These are phyloP conservation scores for Singerocomus inundabilis DNA, from an alignment of 1,284 basidiomycete genomes.

Conservation along the genomic window DNA sequence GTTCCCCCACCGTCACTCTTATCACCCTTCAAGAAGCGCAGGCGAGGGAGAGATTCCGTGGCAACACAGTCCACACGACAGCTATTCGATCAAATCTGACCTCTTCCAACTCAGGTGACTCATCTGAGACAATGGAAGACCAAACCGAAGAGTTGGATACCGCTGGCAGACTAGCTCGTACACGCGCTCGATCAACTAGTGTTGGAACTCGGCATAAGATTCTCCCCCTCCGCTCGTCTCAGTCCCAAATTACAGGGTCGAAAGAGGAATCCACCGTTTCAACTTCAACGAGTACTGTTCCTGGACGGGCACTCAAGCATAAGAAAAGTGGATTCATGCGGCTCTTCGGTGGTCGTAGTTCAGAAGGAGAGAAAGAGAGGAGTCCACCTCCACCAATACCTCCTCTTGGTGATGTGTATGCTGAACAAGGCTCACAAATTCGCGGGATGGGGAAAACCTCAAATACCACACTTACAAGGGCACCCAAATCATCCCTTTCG, in stretches of 20 bases:
- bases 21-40: constrained; percentile 77
- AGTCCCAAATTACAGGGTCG: constrained; percentile 37
- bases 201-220: constrained; percentile 52
- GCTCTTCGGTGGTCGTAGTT: constrained; percentile 60
- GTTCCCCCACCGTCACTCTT: constrained; percentile 54
- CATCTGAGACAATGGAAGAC: constrained; percentile 24
- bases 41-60: constrained; percentile 50
- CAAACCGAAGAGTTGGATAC: constrained; percentile 17
- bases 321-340: constrained; percentile 83
- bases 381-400: constrained; percentile 55
- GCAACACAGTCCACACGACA: constrained; percentile 42
- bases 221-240: constrained; percentile 41
- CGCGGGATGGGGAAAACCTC: constrained; percentile 30
- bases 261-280: constrained; percentile 38
- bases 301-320: constrained; percentile 54
- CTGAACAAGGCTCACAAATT: constrained; percentile 30
- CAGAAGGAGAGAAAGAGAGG: constrained; percentile 39
- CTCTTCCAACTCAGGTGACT: constrained; percentile 31
- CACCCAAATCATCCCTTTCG: constrained; percentile 42
- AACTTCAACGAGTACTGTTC: constrained; percentile 12
- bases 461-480: constrained; percentile 33
- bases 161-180: constrained; percentile 28
- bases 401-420: constrained; percentile 40
- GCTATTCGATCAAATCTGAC: constrained; percentile 28
- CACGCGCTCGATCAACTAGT: constrained; percentile 60